Conservation (phyloP, 371 early-diverging fungal genomes). For the Zychaea mexicana region DNA sequence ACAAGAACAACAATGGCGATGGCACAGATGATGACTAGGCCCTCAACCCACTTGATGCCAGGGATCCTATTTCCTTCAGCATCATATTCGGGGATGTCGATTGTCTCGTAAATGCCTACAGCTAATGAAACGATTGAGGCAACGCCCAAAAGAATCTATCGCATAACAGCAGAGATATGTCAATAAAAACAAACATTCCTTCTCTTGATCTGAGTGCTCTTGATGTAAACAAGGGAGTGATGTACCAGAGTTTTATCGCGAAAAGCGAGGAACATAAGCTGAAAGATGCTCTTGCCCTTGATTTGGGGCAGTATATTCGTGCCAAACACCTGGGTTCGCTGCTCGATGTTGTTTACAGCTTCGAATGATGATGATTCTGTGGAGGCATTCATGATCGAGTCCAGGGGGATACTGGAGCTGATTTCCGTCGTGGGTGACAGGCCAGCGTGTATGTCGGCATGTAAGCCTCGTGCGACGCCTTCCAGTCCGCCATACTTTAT, state of each 20-base stretch:
- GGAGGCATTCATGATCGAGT: conserved; percentile 18
- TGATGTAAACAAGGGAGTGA: background rate
- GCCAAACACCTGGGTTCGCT: conserved; percentile 49
- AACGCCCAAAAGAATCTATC: conserved; percentile 68
- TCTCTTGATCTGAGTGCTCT: too few species aligned
- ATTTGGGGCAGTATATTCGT: conserved; percentile 65
- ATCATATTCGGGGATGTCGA: conserved; percentile 43
- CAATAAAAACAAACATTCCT: background rate
- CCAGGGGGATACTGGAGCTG: conserved; percentile 14
- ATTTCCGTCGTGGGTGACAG: conserved; percentile 32
- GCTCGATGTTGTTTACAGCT: conserved; percentile 11
- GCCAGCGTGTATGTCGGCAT: conserved; percentile 50
- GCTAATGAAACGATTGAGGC: conserved; percentile 86
- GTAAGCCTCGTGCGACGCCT: conserved; percentile 58
- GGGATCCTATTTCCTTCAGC: conserved; percentile 34
- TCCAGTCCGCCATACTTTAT: conserved; percentile 49
- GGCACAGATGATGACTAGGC: conserved; percentile 78
- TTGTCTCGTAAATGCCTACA: conserved; percentile 86
- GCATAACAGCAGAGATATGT: too few species aligned
- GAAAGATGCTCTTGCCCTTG: conserved; percentile 63
- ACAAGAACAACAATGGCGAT: conserved; percentile 81
- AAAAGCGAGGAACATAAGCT: conserved; percentile 76
- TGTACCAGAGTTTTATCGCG: conserved; percentile 82
- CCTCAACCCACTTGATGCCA: conserved; percentile 76
- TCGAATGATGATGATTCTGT: background rate